Evolutionary conservation across 352 stramenopile genomes (phyloP).

Genomic region (Phytophthora melonis): DNA sequence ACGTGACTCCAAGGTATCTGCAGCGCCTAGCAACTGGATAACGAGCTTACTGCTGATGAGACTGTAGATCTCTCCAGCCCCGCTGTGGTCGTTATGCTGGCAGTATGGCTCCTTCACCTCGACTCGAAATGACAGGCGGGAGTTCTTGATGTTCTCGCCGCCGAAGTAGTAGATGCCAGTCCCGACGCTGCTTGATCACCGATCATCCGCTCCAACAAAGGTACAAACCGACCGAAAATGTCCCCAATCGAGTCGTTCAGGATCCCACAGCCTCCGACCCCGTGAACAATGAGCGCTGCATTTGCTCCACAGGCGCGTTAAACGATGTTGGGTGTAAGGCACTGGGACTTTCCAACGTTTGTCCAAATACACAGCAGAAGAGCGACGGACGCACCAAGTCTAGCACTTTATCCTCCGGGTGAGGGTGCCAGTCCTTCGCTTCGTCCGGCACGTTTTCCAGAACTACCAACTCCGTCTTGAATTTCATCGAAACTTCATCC

Average conservation of each 20-base stretch:
- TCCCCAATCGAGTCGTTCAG: constrained; percentile 42
- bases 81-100: too few species aligned
- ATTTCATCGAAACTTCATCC: constrained; percentile 34
- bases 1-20: constrained; percentile 32
- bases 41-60: too few species aligned
- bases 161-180: constrained; percentile 68
- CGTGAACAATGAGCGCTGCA: constrained; percentile 40
- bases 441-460: constrained; percentile 52
- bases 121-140: too few species aligned
- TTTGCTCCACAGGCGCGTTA: constrained; percentile 30
- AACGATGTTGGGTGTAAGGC: background rate
- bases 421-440: constrained; percentile 67
- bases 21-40: too few species aligned
- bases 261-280: constrained; percentile 3
- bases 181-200: constrained; percentile 20
- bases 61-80: too few species aligned
- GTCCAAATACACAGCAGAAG: constrained; percentile 60
- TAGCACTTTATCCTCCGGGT: constrained; percentile 57
- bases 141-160: too few species aligned
- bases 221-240: constrained; percentile 47
- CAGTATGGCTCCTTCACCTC: too few species aligned
- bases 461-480: constrained; percentile 31
- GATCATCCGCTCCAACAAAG: constrained; percentile 46
- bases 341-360: constrained; percentile 27
- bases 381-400: constrained; percentile 71